These are phyloP conservation scores for Hyaloscypha finlandica DNA, from an alignment of 495 filamentous ascomycete species.

Conservation along the genomic window DNA sequence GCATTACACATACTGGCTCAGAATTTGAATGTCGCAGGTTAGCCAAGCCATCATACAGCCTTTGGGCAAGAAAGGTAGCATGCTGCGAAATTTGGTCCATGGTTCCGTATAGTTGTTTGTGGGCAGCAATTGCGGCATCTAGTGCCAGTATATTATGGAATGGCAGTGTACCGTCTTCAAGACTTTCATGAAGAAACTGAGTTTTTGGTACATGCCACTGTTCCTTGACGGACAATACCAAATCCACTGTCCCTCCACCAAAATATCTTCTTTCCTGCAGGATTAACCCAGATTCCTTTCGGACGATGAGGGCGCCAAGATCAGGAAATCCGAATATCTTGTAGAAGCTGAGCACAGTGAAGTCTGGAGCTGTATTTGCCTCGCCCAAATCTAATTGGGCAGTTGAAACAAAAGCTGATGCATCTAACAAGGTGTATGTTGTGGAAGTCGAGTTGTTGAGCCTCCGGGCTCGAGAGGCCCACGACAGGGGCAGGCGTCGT, in stretches of 20 bases:
- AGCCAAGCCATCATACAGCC: constrained; percentile 59
- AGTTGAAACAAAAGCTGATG: constrained; percentile 80
- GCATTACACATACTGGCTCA: constrained; percentile 62
- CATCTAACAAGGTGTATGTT: constrained; percentile 82
- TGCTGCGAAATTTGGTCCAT: constrained; percentile 76
- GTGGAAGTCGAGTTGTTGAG: constrained; percentile 7
- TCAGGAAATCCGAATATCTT: constrained; percentile 98
- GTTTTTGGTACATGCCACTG: constrained; percentile 76
- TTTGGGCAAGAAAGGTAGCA: constrained; percentile 62
- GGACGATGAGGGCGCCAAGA: constrained; percentile 82
- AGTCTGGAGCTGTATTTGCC: constrained; percentile 69
- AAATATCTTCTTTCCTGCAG: constrained; percentile 76
- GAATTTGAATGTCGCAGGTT: constrained; percentile 69
- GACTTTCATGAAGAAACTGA: constrained; percentile 69
- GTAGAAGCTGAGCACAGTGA: constrained; percentile 88
- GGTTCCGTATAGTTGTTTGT: constrained; percentile 67
- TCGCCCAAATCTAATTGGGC: constrained; percentile 71
- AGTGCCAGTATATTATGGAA: constrained; percentile 87
- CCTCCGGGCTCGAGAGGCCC: constrained; percentile 60
- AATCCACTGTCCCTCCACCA: constrained; percentile 93
- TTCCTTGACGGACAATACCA: constrained; percentile 61
- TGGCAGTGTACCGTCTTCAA: constrained; percentile 90
- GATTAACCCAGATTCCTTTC: constrained; percentile 63
- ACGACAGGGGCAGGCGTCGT: constrained; percentile 69
- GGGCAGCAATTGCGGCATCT: constrained; percentile 68